A percentile compares a stretch with the other conserved stretches of the same genome.
phyloP scores from a whole-genome alignment of 306 rosid species.

The Quercus aquifolioides region DNA sequence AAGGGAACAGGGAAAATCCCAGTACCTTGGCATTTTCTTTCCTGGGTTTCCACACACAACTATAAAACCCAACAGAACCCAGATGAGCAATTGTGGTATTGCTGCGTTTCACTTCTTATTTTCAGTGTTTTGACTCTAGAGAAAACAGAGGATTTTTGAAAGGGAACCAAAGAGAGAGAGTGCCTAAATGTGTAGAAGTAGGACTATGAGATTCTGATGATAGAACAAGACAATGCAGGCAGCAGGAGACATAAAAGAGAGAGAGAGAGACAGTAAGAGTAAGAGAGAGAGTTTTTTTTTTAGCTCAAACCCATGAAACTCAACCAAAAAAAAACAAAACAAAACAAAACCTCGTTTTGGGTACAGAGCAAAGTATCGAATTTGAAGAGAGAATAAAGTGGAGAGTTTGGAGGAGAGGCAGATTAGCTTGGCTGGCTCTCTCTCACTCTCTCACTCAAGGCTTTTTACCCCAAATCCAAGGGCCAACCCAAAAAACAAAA shows the following conservation, averaged over 20 bases:
- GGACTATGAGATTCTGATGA: constrained; percentile 37
- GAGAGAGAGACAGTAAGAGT: background rate
- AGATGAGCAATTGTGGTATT: constrained; percentile 4
- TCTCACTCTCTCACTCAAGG: constrained; percentile 36
- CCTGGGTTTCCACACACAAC: constrained; percentile 30
- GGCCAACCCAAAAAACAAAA: constrained; percentile 30
- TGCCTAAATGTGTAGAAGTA: constrained; percentile 17
- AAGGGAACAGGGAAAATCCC: constrained; percentile 29
- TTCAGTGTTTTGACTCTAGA: constrained; percentile 4
- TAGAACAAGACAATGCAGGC: constrained; percentile 51
- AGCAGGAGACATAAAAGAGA: constrained; percentile 24
- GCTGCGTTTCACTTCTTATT: constrained; percentile 5
- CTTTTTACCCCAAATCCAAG: constrained; percentile 73
- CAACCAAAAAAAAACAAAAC: background rate
- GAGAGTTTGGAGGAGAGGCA: constrained; percentile 15
- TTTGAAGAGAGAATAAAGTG: constrained; percentile 74
- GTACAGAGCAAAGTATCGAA: constrained; percentile 61
- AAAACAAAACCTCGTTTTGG: constrained; percentile 55
- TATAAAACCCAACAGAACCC: constrained; percentile 27
- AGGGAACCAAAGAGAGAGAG: constrained; percentile 6
- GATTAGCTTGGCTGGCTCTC: constrained; percentile 25
- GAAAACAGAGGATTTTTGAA: constrained; percentile 21
- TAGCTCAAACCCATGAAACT: background rate
- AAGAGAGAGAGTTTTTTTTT: constrained; percentile 21
- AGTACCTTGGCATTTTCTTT: constrained; percentile 33